Percentiles rank a stretch among this genome's conserved stretches.
phyloP scores from a whole-genome alignment of 2,329 filamentous ascomycete species.

The Albophoma yamanashiensis region DNA sequence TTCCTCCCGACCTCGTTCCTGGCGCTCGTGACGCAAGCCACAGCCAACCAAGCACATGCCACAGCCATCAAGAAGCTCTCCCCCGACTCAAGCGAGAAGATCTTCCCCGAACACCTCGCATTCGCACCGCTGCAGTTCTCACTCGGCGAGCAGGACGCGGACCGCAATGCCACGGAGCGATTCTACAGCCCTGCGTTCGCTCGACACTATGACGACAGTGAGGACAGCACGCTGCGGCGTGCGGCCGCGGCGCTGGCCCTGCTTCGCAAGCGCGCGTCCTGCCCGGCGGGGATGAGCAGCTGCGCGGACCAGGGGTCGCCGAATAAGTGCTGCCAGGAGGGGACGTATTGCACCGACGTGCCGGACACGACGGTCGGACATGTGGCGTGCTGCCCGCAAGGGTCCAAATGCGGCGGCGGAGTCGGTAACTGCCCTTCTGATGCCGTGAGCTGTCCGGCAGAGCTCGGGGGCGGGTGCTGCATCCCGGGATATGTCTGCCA shows the following conservation, averaged over 20 bases:
- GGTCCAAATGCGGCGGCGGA: slow-evolving; percentile 49
- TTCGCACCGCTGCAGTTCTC: slow-evolving; percentile 26
- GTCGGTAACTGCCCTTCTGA: slow-evolving; percentile 52
- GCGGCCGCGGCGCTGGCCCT: slow-evolving; percentile 34
- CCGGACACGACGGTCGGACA: slow-evolving; percentile 51
- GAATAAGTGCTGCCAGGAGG: slow-evolving; percentile 62
- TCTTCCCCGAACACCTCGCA: slow-evolving; percentile 56
- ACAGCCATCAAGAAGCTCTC: slow-evolving; percentile 64
- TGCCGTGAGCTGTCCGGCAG: slow-evolving; percentile 53
- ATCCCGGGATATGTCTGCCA: slow-evolving; percentile 60
- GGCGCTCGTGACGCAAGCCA: slow-evolving; percentile 19
- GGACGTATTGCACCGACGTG: slow-evolving; percentile 55
- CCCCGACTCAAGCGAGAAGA: slow-evolving; percentile 60
- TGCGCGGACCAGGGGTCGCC: slow-evolving; percentile 55
- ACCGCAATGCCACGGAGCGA: slow-evolving; percentile 8
- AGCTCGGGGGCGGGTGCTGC: slow-evolving; percentile 65
- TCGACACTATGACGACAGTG: slow-evolving; percentile 26
- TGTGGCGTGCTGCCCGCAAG: slow-evolving; percentile 65
- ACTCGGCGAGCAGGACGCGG: slow-evolving; percentile 15
- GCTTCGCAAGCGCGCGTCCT: slow-evolving; percentile 51
- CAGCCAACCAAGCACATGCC: slow-evolving; percentile 30
- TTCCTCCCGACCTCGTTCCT: slow-evolving; percentile 3
- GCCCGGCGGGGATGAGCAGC: slow-evolving; percentile 53
- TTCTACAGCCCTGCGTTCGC: slow-evolving; percentile 40
- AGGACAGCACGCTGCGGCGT: slow-evolving; percentile 24